These are phyloP conservation scores for Gaeumannomyces tritici DNA, from an alignment of 2,329 filamentous ascomycete species.

Conservation along the genomic window DNA sequence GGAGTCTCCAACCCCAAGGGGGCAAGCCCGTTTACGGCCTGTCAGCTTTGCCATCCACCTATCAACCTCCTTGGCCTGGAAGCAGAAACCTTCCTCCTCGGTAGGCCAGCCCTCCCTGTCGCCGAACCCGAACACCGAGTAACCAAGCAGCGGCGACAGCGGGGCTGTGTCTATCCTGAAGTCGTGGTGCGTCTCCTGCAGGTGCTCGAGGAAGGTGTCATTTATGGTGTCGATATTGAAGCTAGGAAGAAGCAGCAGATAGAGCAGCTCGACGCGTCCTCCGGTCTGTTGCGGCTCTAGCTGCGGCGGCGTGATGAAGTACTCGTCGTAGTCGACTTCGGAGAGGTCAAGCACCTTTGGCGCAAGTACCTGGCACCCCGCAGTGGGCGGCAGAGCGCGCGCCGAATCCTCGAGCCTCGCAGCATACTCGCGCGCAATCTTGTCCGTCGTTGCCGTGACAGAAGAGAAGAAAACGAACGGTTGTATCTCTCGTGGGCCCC, in stretches of 20 bases:
- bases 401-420: constrained; percentile 43
- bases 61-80: constrained; percentile 82
- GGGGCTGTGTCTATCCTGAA: constrained; percentile 91
- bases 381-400: constrained; percentile 30
- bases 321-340: constrained; percentile 86
- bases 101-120: constrained; percentile 88
- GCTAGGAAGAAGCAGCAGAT: constrained; percentile 75
- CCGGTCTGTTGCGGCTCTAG: constrained; percentile 19
- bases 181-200: constrained; percentile 90
- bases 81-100: constrained; percentile 84
- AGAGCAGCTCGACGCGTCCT: constrained; percentile 54
- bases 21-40: constrained; percentile 74
- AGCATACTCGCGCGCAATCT: constrained; percentile 56
- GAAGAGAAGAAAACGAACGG: constrained; percentile 84
- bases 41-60: constrained; percentile 97
- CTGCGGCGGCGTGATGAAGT: constrained; percentile 71
- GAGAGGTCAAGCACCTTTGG: constrained; percentile 69
- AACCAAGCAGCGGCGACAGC: constrained; percentile 66
- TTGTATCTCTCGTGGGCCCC: constrained; percentile 41
- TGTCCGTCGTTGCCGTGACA: constrained; percentile 74
- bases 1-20: constrained; percentile 78
- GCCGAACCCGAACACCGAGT: constrained; percentile 89
- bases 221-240: constrained; percentile 95
- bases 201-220: constrained; percentile 75
- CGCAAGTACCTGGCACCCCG: constrained; percentile 32